Base-by-base conservation (phyloP, 2,329 filamentous ascomycete species). In the Pseudocercospora eumusae region DNA sequence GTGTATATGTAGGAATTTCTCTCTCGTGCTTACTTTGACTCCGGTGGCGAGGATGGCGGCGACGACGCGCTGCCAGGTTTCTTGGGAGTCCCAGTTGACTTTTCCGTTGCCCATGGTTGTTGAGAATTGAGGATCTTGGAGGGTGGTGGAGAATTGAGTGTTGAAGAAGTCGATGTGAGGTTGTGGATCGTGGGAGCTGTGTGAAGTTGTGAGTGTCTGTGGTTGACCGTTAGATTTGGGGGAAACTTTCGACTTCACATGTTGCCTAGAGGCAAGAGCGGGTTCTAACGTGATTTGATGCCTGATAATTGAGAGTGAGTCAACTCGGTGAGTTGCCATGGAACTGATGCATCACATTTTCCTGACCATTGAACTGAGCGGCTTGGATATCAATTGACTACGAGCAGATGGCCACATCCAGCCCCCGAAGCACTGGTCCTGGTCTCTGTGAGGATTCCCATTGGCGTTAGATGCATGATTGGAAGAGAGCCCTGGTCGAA, bases 51-150 rank as follows among this genome's bases (percentile, higher is more conserved):
- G 73, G 53, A 79, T 70, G 4, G 75, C 72, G 1, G 76, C 75
- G n/a, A 80, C 70, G 0, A 80, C 69, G 18, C 78, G 74, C 65
- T 79, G 74, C 60, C 73, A 72, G 9, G 70, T 71, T 8, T 75
- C 74, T 2, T 69, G 66, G 49, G 72, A 67, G 33, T 74, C 64
- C 77, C 77, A 79, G 53, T 78, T 71, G 63, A 77, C 74, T 0
- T 70, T 63, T 18, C 49, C 62, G 21, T 56, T 60, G 11, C 64
- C 52, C 63, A 66, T 68, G 23, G 23, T 15, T 61, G 65, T 45
- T 57, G 28, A 21, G 45, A 28, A n/a, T n/a, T n/a, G n/a, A 15
- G 40, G 10, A 18, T 54, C 20, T 23, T 21, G 15, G 21, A 28
- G 28, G 9, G 15, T 18, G 36, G 36, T 40, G 36, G 2, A 40